Evolutionary conservation across 352 stramenopile species (phyloP).

Genomic region (Phytophthora tentaculata): DNA sequence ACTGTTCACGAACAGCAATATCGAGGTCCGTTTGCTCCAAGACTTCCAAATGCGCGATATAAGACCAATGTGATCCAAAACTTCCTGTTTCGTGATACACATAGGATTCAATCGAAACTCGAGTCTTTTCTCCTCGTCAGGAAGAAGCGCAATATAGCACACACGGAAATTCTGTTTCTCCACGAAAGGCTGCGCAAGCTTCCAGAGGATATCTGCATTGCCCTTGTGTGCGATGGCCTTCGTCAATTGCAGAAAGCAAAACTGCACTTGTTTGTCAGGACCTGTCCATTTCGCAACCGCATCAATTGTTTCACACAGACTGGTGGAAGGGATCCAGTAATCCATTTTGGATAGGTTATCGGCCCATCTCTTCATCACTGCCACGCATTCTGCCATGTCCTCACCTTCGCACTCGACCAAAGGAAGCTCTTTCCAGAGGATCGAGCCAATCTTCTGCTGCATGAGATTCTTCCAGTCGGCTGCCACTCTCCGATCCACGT

Average conservation of each 20-base stretch:
- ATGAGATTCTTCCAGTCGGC: neutral
- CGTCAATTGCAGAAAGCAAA: conserved; percentile 36
- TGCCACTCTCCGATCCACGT: neutral
- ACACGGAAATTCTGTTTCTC: too few species aligned
- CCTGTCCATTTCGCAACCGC: too few species aligned
- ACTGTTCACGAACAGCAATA: neutral
- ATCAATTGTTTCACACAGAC: conserved; percentile 26
- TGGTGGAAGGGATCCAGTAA: conserved; percentile 26
- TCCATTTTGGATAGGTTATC: conserved; percentile 18
- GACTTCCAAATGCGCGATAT: neutral
- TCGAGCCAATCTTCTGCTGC: neutral
- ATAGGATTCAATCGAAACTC: too few species aligned
- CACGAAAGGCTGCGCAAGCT: too few species aligned
- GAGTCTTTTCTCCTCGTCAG: too few species aligned
- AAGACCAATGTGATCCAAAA: too few species aligned
- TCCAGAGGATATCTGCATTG: too few species aligned
- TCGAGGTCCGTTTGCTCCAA: neutral
- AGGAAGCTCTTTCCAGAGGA: neutral
- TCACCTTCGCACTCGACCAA: conserved; percentile 6
- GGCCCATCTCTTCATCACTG: conserved; percentile 24
- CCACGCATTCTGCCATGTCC: conserved; percentile 11
- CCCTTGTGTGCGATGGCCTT: conserved; percentile 5
- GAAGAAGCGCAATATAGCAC: too few species aligned
- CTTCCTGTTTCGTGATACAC: too few species aligned
- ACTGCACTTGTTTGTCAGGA: neutral